phyloP scores from a whole-genome alignment of 176 grass and related monocot species.

The Metroxylon sagu region DNA sequence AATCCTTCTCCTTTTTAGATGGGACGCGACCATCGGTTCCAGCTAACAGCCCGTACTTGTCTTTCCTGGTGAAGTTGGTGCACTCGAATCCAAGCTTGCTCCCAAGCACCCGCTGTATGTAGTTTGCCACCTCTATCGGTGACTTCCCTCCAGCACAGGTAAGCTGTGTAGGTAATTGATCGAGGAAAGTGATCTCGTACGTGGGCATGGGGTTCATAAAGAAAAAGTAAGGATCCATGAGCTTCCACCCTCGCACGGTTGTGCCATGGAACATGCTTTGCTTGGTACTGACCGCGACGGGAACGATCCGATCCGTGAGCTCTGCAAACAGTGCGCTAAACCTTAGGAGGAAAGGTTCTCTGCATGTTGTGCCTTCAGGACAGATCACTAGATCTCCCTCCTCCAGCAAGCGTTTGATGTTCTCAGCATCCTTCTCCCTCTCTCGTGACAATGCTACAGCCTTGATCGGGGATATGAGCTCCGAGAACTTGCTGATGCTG shows the following conservation, averaged over 20 bases:
- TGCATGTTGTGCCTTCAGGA: constrained; percentile 95
- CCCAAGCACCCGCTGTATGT: constrained; percentile 80
- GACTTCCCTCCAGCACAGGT: constrained; percentile 66
- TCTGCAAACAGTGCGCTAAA: constrained; percentile 98
- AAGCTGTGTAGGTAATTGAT: constrained; percentile 68
- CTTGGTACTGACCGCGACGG: constrained; percentile 76
- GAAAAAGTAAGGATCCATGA: constrained; percentile 90
- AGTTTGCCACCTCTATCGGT: constrained; percentile 92
- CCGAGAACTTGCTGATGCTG: constrained; percentile 94
- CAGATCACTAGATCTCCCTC: constrained; percentile 93
- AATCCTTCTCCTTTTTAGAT: constrained; percentile 62
- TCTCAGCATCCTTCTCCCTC: constrained; percentile 69
- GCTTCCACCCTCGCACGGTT: constrained; percentile 70
- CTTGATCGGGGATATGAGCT: constrained; percentile 94
- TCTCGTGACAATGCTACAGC: constrained; percentile 72
- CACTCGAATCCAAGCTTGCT: constrained; percentile 81
- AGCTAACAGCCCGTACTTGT: constrained; percentile 86
- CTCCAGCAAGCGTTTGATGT: constrained; percentile 74
- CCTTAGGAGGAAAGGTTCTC: constrained; percentile 78
- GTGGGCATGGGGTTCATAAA: constrained; percentile 93
- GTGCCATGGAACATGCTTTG: constrained; percentile 89
- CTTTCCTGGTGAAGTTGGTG: constrained; percentile 82
- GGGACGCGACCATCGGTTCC: constrained; percentile 65
- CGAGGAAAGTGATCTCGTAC: constrained; percentile 93
- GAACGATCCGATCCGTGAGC: constrained; percentile 92